Base-by-base conservation (phyloP, 805 yeast genomes). In the Wickerhamiella kurtzmanii region DNA sequence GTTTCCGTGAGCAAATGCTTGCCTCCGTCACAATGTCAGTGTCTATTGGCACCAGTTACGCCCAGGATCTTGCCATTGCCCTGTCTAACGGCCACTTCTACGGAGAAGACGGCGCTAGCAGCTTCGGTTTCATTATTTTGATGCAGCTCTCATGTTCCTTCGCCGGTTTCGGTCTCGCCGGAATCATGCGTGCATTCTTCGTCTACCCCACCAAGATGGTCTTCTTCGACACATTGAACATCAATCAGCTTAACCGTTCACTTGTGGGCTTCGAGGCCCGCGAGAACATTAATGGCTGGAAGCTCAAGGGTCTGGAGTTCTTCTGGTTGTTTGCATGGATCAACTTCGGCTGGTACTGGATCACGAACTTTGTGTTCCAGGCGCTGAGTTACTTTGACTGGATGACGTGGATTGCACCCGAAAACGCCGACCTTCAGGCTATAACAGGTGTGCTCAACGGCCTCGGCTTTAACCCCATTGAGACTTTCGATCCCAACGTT, bases 161-260 rank as follows among this genome's bases (percentile, higher is more conserved):
- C 50, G 61, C 79, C 50, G 86, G 85, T 21, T 74, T 76, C 56
- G 79, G 81, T 1, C 71, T 79, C 58, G 82, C 85, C 4, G 79
- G 81, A 44, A 56, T 79, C 22, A 68, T 77, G 69, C 71, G 81
- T 57, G 73, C 73, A 50, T 74, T 79, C 38, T 70, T 68, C 2
- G 69, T 77, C 11, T 75, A 76, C 53, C 78, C 78, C 11, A 62
- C 63, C 2, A 61, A 66, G 47, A 66, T 76, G 6, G 56, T 77
- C 22, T 77, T 35, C 41, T 48, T 21, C 36, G 44, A 44, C 16
- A 41, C 64, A 5, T 52, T 74, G 50, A 76, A 77, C 19, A 64
- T 70, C 1, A 50, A 73, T 32, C 73, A 76, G 19, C 58, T 75
- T 42, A 73, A 74, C 56, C 65, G 68, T 47, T 75, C 80, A 1